phyloP scores from a whole-genome alignment of 2,329 filamentous ascomycete species.

The Fusarium sulawesiense region DNA sequence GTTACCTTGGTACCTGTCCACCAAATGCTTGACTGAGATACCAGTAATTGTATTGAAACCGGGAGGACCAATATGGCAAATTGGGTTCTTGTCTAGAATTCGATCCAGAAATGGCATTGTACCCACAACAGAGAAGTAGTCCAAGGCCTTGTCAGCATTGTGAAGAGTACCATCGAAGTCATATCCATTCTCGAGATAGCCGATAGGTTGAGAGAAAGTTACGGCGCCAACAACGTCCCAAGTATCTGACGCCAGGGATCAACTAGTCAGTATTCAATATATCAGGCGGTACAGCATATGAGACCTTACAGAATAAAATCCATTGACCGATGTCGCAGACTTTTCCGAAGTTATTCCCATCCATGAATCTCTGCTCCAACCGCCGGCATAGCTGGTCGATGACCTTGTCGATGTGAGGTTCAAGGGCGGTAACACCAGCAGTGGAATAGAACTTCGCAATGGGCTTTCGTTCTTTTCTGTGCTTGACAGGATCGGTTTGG shows the following conservation, averaged over 20 bases:
- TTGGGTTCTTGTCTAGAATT: slow-evolving; percentile 30
- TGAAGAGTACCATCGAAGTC: background rate
- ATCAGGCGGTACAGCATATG: too few relatives aligned
- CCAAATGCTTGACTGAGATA: slow-evolving; percentile 47
- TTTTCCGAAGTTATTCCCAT: background rate
- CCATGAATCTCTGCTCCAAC: background rate
- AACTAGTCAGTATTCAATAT: background rate
- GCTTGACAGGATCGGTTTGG: slow-evolving; percentile 39
- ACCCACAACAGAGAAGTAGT: background rate
- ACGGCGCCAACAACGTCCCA: background rate
- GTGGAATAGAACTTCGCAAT: slow-evolving; percentile 47
- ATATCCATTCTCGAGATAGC: background rate
- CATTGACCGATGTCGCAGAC: background rate
- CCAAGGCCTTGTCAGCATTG: background rate
- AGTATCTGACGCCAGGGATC: background rate
- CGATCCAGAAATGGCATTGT: background rate
- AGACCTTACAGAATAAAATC: background rate
- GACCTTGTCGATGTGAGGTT: slow-evolving; percentile 48
- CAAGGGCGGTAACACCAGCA: slow-evolving; percentile 29
- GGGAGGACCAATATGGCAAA: slow-evolving; percentile 50
- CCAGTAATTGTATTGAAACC: slow-evolving; percentile 46
- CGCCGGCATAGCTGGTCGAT: slow-evolving; percentile 32
- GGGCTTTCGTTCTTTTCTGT: slow-evolving; percentile 39
- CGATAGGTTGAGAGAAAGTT: background rate
- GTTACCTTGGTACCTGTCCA: slow-evolving; percentile 45